These are phyloP conservation scores for Capsella bursapastoris DNA, from an alignment of 345 rosid genomes.

Conservation along the genomic window DNA sequence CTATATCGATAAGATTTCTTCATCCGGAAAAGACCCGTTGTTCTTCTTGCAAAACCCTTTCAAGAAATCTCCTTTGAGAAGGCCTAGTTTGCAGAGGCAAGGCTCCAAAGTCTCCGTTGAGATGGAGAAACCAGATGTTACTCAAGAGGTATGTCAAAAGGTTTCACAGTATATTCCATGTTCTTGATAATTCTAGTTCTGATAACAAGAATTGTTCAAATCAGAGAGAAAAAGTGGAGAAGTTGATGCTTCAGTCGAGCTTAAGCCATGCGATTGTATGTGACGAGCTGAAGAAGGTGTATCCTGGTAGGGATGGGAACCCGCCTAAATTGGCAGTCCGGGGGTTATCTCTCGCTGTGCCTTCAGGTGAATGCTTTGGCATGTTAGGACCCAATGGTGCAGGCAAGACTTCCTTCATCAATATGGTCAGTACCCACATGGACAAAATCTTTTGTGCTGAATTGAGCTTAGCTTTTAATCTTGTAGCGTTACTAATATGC, in stretches of 20 bases:
- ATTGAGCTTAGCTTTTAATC: not conserved
- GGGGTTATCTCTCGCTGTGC: constrained; percentile 90
- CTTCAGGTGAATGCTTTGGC: constrained; percentile 95
- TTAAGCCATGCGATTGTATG: constrained; percentile 65
- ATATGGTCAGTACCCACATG: constrained; percentile 65
- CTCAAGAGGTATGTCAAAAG: constrained; percentile 68
- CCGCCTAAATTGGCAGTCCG: constrained; percentile 84
- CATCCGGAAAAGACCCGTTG: constrained; percentile 62
- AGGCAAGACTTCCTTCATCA: constrained; percentile 93
- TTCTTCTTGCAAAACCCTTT: constrained; percentile 57
- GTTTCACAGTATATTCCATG: not conserved
- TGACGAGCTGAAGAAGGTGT: constrained; percentile 75
- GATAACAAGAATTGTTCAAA: not conserved
- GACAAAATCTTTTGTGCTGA: not conserved
- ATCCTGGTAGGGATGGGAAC: constrained; percentile 92
- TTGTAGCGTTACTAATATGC: not conserved
- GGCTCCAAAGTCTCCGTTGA: constrained; percentile 72
- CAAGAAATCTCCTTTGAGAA: constrained; percentile 53
- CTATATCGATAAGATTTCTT: constrained; percentile 62
- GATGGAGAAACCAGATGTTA: constrained; percentile 87
- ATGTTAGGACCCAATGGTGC: constrained; percentile 99
- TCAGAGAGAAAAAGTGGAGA: constrained; percentile 82
- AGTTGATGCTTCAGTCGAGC: constrained; percentile 61
- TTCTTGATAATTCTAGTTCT: constrained; percentile 23
- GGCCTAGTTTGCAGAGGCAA: constrained; percentile 69